Conservation (phyloP, 129 eudicot species). For the Helichrysum umbraculigerum region DNA sequence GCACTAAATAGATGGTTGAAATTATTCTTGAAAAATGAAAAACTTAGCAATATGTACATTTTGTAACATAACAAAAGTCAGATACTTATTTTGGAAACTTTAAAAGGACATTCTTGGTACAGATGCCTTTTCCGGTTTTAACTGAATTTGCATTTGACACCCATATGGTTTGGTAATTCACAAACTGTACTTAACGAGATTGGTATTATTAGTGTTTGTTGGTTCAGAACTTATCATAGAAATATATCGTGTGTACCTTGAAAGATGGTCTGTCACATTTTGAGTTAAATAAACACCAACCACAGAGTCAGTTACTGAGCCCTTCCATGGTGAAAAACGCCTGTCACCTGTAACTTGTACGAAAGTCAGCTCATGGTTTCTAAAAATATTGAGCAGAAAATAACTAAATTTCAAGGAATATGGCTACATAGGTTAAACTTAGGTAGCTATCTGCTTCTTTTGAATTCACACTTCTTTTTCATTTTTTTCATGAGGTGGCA, state of each 20-base stretch:
- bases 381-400: conserved; percentile 8
- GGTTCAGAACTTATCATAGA: not conserved
- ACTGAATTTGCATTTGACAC: not conserved
- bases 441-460: conserved; percentile 6
- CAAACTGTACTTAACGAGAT: not conserved
- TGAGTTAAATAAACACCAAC: conserved; percentile 81
- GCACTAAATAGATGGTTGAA: not conserved
- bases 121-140: not conserved
- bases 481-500: not conserved
- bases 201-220: not conserved
- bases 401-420: conserved; percentile 3
- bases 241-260: conserved; percentile 50
- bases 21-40: not conserved
- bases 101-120: not conserved
- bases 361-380: conserved; percentile 10
- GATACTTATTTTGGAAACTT: not conserved
- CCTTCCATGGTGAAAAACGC: conserved; percentile 70
- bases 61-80: not conserved
- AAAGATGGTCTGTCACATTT: conserved; percentile 60
- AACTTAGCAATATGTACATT: not conserved
- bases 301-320: conserved; percentile 72
- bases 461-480: not conserved
- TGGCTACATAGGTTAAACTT: conserved; percentile 8
- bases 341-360: conserved; percentile 49
- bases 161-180: not conserved